phyloP scores from a whole-genome alignment of 2,329 filamentous ascomycete species.

The Penicillium sp. region DNA sequence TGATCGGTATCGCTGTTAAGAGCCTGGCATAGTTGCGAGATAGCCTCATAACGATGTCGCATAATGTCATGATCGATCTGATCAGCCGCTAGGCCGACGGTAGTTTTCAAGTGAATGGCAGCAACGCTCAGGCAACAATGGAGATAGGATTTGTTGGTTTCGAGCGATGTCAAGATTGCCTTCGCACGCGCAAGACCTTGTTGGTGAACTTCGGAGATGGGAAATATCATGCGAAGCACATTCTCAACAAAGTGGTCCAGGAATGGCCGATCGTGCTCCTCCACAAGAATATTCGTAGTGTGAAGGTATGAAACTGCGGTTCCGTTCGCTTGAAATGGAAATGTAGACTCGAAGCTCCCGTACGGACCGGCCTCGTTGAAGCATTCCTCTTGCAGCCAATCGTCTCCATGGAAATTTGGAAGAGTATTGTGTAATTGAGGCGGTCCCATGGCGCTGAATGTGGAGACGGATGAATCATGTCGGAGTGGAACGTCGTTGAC shows the following conservation, averaged over 20 bases:
- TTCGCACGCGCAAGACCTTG: conserved; percentile 79
- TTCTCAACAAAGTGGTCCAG: conserved; percentile 89
- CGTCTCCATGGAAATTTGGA: conserved; percentile 64
- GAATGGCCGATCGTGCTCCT: conserved; percentile 82
- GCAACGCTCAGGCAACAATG: conserved; percentile 95
- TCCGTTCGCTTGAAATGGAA: too few relatives aligned
- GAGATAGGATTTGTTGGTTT: conserved; percentile 88
- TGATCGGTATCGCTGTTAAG: conserved; percentile 80
- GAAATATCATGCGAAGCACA: conserved; percentile 87
- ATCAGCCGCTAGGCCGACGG: conserved; percentile 65
- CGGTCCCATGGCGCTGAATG: conserved; percentile 88
- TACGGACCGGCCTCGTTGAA: conserved; percentile 52
- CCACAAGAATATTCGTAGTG: conserved; percentile 72
- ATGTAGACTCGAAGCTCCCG: neutral
- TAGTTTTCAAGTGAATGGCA: conserved; percentile 87
- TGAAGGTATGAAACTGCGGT: too few relatives aligned
- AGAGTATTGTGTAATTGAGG: conserved; percentile 69
- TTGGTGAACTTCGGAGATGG: conserved; percentile 86
- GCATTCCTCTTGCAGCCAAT: conserved; percentile 72
- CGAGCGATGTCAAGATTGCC: conserved; percentile 82
- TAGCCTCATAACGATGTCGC: conserved; percentile 85
- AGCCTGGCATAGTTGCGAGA: conserved; percentile 80
- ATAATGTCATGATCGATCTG: conserved; percentile 90
- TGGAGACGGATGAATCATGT: conserved; percentile 83
- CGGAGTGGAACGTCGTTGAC: conserved; percentile 86